Evolutionary conservation across 2,329 filamentous ascomycete genomes (phyloP), one percentile per base, ranked within the genome.

Genomic region (Talaromyces marneffei): DNA sequence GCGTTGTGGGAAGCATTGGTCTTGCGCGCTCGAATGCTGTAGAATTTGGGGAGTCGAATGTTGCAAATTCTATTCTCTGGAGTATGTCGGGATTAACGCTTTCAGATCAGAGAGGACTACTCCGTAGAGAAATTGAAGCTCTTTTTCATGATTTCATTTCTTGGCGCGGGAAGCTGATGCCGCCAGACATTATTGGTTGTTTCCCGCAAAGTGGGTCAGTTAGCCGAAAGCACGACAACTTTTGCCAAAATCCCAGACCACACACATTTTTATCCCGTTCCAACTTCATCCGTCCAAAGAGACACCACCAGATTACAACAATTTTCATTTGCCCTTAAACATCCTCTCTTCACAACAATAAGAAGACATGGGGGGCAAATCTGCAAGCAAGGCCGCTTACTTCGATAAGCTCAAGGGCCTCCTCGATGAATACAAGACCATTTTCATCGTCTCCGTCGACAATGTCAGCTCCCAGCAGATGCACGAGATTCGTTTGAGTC

Each of bases 391-490:
- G 87, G 86, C 91, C 80, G 90, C 80, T 80, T 96, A 99, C 88
- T 99, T 99, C 86, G 93, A 97, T 82, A 97, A 97, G 92, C 92
- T 99, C 80, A 96, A 97, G 89, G 80, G 80, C 81, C 87, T 97
- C 80, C 89, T 99, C 80, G 91, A 97, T 85, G 88, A 92, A 80
- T 97, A 95, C 89, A 87, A 87, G 80, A 93, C 90, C 77, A 90
- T 97, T 84, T 97, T 99, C 91, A 92, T 99, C 80, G 92, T 96
- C 80, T 87, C 78, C 77, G 89, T 93, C 78, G 91, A 97, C 91
- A 99, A 97, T 99, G 94, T 99, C 87, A 91, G 89, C 81, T 99
- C 94, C 72, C 94, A 99, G 88, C 95, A 99, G 88, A 99, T 99
- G 95, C 94, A 99, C 91, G 94, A 99, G 87, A 97, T 99, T 81